These are phyloP conservation scores for Phyllachora maydis DNA, from an alignment of 2,329 filamentous ascomycete species.

Conservation along the genomic window DNA sequence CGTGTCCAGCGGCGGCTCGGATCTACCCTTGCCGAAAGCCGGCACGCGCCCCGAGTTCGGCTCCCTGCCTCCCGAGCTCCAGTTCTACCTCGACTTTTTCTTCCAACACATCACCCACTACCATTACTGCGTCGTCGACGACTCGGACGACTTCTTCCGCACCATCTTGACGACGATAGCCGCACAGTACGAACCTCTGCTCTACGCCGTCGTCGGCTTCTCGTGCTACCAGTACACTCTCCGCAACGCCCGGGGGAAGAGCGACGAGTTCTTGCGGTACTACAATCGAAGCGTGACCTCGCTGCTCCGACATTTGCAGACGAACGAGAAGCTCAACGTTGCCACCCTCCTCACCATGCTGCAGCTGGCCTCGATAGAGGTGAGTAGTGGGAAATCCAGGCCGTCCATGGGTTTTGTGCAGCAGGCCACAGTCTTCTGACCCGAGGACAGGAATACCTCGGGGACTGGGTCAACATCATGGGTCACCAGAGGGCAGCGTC, in stretches of 20 bases:
- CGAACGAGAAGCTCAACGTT: constrained; percentile 48
- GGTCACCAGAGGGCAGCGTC: constrained; percentile 83
- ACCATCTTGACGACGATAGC: constrained; percentile 52
- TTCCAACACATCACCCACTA: constrained; percentile 56
- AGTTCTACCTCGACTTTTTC: constrained; percentile 63
- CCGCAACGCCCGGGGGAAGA: constrained; percentile 45
- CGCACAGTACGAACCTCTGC: constrained; percentile 51
- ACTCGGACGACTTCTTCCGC: constrained; percentile 54
- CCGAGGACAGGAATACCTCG: constrained; percentile 57
- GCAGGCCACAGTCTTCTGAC: constrained; percentile 5
- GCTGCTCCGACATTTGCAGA: constrained; percentile 50
- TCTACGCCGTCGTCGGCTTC: constrained; percentile 77
- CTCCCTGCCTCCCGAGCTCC: constrained; percentile 46
- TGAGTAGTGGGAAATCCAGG: constrained; percentile 15
- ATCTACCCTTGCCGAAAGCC: constrained; percentile 9
- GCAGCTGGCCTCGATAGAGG: constrained; percentile 85
- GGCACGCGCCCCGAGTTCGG: constrained; percentile 24
- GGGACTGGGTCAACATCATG: constrained; percentile 86
- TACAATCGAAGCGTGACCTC: constrained; percentile 76
- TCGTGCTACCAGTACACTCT: constrained; percentile 71
- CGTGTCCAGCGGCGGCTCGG: constrained; percentile 20
- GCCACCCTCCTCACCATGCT: constrained; percentile 71
- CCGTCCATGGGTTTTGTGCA: too few relatives aligned
- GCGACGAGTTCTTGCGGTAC: constrained; percentile 69
- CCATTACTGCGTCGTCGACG: constrained; percentile 62